Evolutionary conservation across 805 yeast genomes (phyloP), one percentile per base, ranked within the genome.

Genomic region (Pichia deserticola): DNA sequence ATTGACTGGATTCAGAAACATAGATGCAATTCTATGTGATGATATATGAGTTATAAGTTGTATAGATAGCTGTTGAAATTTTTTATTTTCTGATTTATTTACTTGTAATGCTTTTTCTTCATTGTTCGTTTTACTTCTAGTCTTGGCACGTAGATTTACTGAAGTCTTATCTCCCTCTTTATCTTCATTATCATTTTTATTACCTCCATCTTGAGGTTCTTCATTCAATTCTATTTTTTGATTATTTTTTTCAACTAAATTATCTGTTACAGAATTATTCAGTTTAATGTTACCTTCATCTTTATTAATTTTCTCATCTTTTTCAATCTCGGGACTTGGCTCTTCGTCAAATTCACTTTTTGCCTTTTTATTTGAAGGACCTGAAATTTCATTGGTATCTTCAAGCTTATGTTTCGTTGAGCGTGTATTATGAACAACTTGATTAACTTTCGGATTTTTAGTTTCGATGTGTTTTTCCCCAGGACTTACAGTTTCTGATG

Each of bases 1-100:
- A 54, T 75, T 77, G 13, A 87, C 93, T 0, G 93, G 88, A 47
- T 76, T 78, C 37, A 84, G 61, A 61, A 87, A 87, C 50, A 86
- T 82, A 0, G 89, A 81, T 0, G 93, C 86, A 58, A 77, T 83
- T 50, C 87, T 71, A 62, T 85, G 84, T 1, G 87, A 81, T 37
- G 83, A 76, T 8, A 86, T 79, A 52, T 82, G 82, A 15, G 78
- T 72, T 44, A 87, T 65, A 34, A 87, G 68, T 42, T 83, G 85
- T 7, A 75, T 68, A 0, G 88, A 83, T 20, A 83, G 69, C 27
- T 75, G 69, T 54, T 79, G 85, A 64, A 86, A 81, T 54, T 81
- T 71, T 59, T 82, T 81, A 34, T 36, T 44, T 30, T 36, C 50
- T 7, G 36, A 50, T 43, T 52, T 51, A 4, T 25, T 15, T 28